These are phyloP conservation scores for Aspergillus floridensis DNA, from an alignment of 2,329 filamentous ascomycete species.

Conservation along the genomic window DNA sequence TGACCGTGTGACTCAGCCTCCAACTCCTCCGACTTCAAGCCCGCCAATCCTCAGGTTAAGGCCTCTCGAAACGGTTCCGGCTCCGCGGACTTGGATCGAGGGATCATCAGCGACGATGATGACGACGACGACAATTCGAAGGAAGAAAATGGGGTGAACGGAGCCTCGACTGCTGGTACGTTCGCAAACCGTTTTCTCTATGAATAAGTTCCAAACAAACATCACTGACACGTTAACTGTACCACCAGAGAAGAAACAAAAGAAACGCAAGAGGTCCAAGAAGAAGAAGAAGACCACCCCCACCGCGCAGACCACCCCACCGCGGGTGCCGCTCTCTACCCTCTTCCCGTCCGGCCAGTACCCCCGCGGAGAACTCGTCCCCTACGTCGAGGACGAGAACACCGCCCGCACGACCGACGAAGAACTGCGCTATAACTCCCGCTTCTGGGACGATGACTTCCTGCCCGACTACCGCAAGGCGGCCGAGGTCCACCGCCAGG, in stretches of 20 bases:
- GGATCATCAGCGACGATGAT: constrained; percentile 3
- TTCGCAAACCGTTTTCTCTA: not conserved
- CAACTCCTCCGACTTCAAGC: constrained; percentile 6
- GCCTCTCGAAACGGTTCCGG: not conserved
- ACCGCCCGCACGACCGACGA: constrained; percentile 47
- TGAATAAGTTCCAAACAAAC: not conserved
- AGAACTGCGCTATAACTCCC: constrained; percentile 45
- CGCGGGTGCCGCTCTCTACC: constrained; percentile 46
- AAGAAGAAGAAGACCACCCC: constrained; percentile 16
- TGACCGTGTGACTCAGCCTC: not conserved
- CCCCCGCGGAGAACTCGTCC: constrained; percentile 45
- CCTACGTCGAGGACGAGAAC: constrained; percentile 41
- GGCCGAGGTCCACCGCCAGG: constrained; percentile 57
- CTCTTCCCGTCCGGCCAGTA: constrained; percentile 48
- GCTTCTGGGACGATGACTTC: constrained; percentile 48
- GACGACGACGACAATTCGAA: constrained; percentile 17
- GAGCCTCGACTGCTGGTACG: not conserved
- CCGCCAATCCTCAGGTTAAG: constrained; percentile 4
- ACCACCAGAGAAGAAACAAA: constrained; percentile 10
- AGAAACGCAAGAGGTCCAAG: constrained; percentile 37
- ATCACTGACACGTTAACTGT: not conserved
- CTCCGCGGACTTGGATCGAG: constrained; percentile 7
- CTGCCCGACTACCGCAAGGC: constrained; percentile 56
- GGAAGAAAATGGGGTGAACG: constrained; percentile 1
- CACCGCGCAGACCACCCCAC: constrained; percentile 46